Base-by-base conservation (phyloP, 73 alveolate genomes). In the Symbiodinium natans region DNA sequence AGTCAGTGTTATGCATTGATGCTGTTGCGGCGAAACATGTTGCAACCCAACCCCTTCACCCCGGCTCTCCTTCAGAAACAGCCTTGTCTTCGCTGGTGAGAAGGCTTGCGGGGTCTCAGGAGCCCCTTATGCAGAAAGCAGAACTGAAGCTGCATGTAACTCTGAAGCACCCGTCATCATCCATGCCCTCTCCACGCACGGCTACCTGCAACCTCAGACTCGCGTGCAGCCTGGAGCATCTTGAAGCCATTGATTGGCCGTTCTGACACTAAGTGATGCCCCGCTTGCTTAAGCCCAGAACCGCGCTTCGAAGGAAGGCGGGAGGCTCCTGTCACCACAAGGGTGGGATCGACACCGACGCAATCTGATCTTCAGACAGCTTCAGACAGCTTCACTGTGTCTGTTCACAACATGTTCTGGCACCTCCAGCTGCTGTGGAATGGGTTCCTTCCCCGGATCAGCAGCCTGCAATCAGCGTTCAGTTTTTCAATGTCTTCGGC, bases 61-160 rank as follows among this genome's bases (percentile, higher is more conserved):
- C n/a, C n/a, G n/a, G n/a, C n/a, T n/a, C 68, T 52, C 94, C 94
- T 86, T 33, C 94, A 86, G 73, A 48, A 86, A 86, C 63, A 54
- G 41, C 41, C 84, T 75, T 36, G 94, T 84, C 40, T 54, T 80
- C 48, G 33, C 74, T 71, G 38, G 27, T 29, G 94, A 86, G n/a
- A 86, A 86, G 34, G 31, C 21, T 5, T 7, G 13, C 19, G 75
- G 15, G 19, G 63, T 80, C 36, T 21, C 34, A 36, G 84, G 84
- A 54, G 84, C 94, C 41, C 84, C 31, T 17, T n/a, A 3, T 39
- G 52, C 86, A 19, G n/a, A 48, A 63, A 75, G 84, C 38, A 31
- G 7, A 40, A 38, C 94, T 54, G 85, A 86, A 86, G 40, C 59
- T 43, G 73, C 94, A 86, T n/a, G 63, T 36, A 19, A 86, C 40